These are phyloP conservation scores for Moringa oleifera DNA, from an alignment of 345 rosid species.

Conservation along the genomic window DNA sequence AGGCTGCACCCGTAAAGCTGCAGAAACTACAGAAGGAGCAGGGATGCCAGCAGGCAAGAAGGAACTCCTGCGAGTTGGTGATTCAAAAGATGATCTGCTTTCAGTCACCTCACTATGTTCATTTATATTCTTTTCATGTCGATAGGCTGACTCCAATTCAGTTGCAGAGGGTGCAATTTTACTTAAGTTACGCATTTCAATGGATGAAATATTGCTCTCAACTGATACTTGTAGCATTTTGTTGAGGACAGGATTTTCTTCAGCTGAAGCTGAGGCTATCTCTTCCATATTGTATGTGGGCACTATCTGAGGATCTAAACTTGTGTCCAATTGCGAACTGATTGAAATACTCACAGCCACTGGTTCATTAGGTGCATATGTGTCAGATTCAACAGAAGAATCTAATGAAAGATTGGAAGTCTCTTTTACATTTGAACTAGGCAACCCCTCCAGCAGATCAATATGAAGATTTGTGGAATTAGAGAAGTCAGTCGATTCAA, in stretches of 20 bases:
- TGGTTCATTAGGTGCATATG: constrained; percentile 23
- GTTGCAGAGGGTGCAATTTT: constrained; percentile 32
- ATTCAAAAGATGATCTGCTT: constrained; percentile 27
- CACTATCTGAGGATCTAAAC: constrained; percentile 27
- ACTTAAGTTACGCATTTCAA: constrained; percentile 30
- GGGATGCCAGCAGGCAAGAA: constrained; percentile 70
- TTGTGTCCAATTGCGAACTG: constrained; percentile 31
- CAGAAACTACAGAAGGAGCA: constrained; percentile 72
- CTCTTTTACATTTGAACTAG: constrained; percentile 22
- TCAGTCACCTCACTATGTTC: constrained; percentile 27
- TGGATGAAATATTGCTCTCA: constrained; percentile 29
- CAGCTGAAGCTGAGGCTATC: constrained; percentile 18
- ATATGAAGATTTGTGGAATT: constrained; percentile 20
- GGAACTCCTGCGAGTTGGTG: constrained; percentile 26
- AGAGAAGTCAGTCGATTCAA: constrained; percentile 26
- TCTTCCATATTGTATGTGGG: constrained; percentile 25
- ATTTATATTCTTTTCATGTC: constrained; percentile 24
- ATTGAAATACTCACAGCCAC: constrained; percentile 23
- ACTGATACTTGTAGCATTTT: constrained; percentile 22
- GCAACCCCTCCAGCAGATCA: constrained; percentile 22
- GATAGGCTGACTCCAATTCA: constrained; percentile 30
- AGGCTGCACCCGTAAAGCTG: constrained; percentile 57
- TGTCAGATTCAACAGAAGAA: constrained; percentile 26
- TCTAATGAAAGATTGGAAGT: constrained; percentile 14
- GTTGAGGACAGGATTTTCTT: constrained; percentile 32